A percentile compares a stretch with the other conserved stretches of the same genome.
phyloP scores from a whole-genome alignment of 2,329 filamentous ascomycete species.

The Ceratocystiopsis sp. region DNA sequence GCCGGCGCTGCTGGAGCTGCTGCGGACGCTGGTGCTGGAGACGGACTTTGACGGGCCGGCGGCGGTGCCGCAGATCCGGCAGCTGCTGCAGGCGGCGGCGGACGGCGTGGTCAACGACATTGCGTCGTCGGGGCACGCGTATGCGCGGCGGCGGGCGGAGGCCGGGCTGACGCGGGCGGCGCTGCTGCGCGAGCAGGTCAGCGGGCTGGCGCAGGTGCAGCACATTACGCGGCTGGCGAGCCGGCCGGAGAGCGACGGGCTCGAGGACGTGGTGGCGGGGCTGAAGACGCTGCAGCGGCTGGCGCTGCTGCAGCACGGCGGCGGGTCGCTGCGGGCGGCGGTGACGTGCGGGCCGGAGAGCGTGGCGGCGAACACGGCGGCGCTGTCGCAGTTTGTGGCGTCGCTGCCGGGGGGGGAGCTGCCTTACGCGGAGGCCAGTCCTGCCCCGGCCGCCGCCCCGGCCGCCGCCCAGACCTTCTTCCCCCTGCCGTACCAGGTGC shows the following conservation, averaged over 20 bases:
- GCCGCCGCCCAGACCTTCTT: constrained; percentile 56
- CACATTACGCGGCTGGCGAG: constrained; percentile 64
- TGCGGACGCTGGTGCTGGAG: constrained; percentile 64
- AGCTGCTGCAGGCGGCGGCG: constrained; percentile 71
- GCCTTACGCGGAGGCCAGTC: too few relatives aligned
- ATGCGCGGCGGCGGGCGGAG: constrained; percentile 69
- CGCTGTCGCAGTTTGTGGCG: constrained; percentile 53
- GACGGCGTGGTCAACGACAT: constrained; percentile 86
- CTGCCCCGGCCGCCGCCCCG: constrained; percentile 3
- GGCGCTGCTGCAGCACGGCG: constrained; percentile 38
- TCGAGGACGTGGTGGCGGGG: constrained; percentile 62
- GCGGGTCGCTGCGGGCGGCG: constrained; percentile 55
- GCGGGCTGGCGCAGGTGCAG: constrained; percentile 79
- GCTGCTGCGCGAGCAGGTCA: constrained; percentile 65
- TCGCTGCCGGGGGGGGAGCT: constrained; percentile 29
- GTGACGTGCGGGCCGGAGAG: constrained; percentile 73
- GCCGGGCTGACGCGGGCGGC: constrained; percentile 58
- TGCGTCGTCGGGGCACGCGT: constrained; percentile 77
- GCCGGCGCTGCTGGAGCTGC: constrained; percentile 74
- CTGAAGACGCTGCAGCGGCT: constrained; percentile 72
- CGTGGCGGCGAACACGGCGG: constrained; percentile 49
- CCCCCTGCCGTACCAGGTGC: constrained; percentile 90
- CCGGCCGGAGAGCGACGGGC: constrained; percentile 46
- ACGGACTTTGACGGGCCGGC: constrained; percentile 79
- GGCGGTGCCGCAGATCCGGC: constrained; percentile 65